Evolutionary conservation across 129 eudicot species (phyloP).

Genomic region (Oenanthe sinensis): DNA sequence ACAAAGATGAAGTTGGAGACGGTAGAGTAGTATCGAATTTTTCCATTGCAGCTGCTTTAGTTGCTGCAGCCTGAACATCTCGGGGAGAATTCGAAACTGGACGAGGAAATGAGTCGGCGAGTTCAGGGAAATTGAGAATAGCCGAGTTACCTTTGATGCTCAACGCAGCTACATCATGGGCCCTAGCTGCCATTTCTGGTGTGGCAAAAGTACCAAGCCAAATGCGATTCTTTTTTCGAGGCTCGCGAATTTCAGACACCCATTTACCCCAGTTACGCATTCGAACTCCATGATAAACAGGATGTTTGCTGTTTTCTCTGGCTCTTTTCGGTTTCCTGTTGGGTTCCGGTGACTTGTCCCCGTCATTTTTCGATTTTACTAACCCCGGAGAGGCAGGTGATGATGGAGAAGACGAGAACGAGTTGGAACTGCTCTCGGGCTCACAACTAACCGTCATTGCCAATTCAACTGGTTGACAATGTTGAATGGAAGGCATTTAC

Average conservation of each 20-base stretch:
- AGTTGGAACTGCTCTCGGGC: conserved; percentile 27
- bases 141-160: conserved; percentile 77
- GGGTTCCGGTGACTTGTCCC: background rate
- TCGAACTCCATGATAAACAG: conserved; percentile 81
- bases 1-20: background rate
- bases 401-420: conserved; percentile 2
- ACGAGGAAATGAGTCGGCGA: conserved; percentile 53
- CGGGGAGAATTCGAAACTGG: conserved; percentile 62
- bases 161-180: conserved; percentile 87
- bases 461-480: background rate
- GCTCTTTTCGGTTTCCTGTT: conserved; percentile 26
- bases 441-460: conserved; percentile 6
- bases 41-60: conserved; percentile 89
- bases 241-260: conserved; percentile 96
- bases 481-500: background rate
- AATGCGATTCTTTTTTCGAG: conserved; percentile 76
- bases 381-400: conserved; percentile 26
- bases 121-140: conserved; percentile 72
- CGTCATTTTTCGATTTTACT: background rate
- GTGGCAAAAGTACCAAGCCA: conserved; percentile 88
- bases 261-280: conserved; percentile 95
- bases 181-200: conserved; percentile 97
- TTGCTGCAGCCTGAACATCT: conserved; percentile 81
- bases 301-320: conserved; percentile 51
- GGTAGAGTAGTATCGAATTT: conserved; percentile 24